phyloP scores from a whole-genome alignment of 176 grass and related monocot genomes.

The Musa acuminata region DNA sequence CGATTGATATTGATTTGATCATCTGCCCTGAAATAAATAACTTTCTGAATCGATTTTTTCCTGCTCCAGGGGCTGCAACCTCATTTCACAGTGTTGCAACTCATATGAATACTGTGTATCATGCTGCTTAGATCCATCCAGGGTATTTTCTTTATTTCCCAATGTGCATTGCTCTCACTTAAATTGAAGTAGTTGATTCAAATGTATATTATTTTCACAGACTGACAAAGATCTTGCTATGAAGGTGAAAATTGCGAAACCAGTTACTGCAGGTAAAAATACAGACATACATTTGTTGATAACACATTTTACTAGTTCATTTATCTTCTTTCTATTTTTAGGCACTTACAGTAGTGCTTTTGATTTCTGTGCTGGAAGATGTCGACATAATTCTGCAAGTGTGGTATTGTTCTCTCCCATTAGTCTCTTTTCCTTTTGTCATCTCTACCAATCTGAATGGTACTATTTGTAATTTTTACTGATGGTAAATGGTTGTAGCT shows the following conservation, averaged over 20 bases:
- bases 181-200: not conserved
- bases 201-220: slow-evolving; percentile 31
- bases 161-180: not conserved
- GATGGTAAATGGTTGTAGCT: not conserved
- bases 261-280: slow-evolving; percentile 62
- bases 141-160: slow-evolving; percentile 25
- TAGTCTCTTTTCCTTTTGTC: not conserved
- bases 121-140: slow-evolving; percentile 82
- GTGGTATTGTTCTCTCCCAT: slow-evolving; percentile 41
- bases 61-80: slow-evolving; percentile 68
- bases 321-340: slow-evolving; percentile 31
- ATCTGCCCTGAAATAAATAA: not conserved
- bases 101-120: slow-evolving; percentile 96
- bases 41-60: slow-evolving; percentile 11
- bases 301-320: slow-evolving; percentile 9
- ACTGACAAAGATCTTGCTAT: slow-evolving; percentile 48
- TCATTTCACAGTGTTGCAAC: slow-evolving; percentile 62
- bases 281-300: slow-evolving; percentile 1
- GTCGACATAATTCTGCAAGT: slow-evolving; percentile 82
- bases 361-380: slow-evolving; percentile 83
- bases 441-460: not conserved
- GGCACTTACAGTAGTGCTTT: slow-evolving; percentile 61
- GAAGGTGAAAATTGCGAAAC: slow-evolving; percentile 76
- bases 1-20: slow-evolving; percentile 4
- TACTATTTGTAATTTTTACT: not conserved